A percentile compares a stretch with the other conserved stretches of the same genome.
Evolutionary conservation across 2,329 filamentous ascomycete genomes (phyloP).

Genomic region (Scopulariopsis brevicaulis): DNA sequence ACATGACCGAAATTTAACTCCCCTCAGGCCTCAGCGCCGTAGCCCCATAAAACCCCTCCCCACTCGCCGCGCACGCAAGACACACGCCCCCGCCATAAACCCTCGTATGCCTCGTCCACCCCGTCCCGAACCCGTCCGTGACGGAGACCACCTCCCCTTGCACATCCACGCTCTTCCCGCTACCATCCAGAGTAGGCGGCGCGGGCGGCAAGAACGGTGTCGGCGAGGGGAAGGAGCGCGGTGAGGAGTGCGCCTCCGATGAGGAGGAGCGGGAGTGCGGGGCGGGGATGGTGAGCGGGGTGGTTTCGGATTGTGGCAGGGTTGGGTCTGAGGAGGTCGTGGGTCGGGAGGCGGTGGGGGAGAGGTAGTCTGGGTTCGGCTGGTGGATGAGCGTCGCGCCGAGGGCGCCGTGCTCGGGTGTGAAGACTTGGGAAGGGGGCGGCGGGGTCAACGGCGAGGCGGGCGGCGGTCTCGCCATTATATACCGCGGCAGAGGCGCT

Average conservation of each 20-base stretch:
- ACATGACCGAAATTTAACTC: conserved; percentile 17
- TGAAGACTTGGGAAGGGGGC: conserved; percentile 28
- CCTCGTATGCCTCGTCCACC: conserved; percentile 46
- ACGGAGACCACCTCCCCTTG: conserved; percentile 39
- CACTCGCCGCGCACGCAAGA: conserved; percentile 39
- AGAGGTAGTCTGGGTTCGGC: conserved; percentile 37
- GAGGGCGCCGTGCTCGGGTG: conserved; percentile 22
- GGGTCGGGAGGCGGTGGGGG: conserved; percentile 13
- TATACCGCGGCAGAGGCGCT: not conserved
- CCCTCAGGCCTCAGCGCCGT: conserved; percentile 31
- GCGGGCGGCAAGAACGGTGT: conserved; percentile 35
- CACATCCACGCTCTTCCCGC: conserved; percentile 25
- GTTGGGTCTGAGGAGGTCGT: not conserved
- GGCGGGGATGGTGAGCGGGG: no score
- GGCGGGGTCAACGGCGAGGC: conserved; percentile 39
- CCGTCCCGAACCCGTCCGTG: conserved; percentile 32
- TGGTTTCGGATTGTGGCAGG: no score
- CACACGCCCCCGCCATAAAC: conserved; percentile 49
- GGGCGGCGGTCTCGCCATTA: conserved; percentile 16
- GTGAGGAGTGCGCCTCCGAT: conserved; percentile 22
- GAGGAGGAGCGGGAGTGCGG: no score
- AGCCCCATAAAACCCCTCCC: conserved; percentile 38
- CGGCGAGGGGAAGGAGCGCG: conserved; percentile 37
- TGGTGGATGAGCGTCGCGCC: conserved; percentile 33
- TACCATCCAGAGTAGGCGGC: conserved; percentile 17